Evolutionary conservation across 306 rosid genomes (phyloP).

Genomic region (Cucumis melo): DNA sequence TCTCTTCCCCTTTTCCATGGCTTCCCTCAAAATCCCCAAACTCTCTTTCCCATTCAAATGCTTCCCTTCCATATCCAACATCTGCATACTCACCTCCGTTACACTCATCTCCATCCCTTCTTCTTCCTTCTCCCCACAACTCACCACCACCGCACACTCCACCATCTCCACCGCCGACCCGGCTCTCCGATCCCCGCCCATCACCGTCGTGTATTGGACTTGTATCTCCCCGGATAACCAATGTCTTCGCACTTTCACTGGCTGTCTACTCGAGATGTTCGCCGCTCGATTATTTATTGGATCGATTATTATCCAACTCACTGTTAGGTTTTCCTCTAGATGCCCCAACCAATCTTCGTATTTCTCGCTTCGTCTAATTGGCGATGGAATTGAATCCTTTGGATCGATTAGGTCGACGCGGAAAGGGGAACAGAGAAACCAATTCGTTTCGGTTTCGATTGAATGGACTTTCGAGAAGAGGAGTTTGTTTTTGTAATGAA

Average conservation of each 20-base stretch:
- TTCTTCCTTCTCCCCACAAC: conserved; percentile 41
- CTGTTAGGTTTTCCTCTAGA: conserved; percentile 29
- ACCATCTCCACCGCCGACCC: conserved; percentile 11
- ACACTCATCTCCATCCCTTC: conserved; percentile 32
- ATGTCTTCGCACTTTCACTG: conserved; percentile 41
- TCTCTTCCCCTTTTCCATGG: conserved; percentile 38
- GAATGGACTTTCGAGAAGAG: conserved; percentile 38
- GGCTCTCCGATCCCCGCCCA: conserved; percentile 14
- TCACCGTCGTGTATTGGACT: conserved; percentile 27
- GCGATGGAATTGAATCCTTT: conserved; percentile 36
- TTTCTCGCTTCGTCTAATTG: conserved; percentile 12
- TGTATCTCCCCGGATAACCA: conserved; percentile 56
- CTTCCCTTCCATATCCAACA: conserved; percentile 64
- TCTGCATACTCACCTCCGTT: conserved; percentile 45
- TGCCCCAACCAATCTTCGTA: conserved; percentile 22
- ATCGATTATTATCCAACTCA: conserved; percentile 76
- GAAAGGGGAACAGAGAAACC: conserved; percentile 60
- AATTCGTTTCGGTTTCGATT: conserved; percentile 26
- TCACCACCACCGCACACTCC: conserved; percentile 45
- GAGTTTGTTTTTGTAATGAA: conserved; percentile 28
- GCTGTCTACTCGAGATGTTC: conserved; percentile 45
- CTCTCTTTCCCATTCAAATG: conserved; percentile 55
- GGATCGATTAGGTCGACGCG: conserved; percentile 46
- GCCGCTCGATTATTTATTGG: conserved; percentile 37
- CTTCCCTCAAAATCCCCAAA: conserved; percentile 32